phyloP scores from a whole-genome alignment of 2,329 filamentous ascomycete species.

The Dothideomycetes sp. region DNA sequence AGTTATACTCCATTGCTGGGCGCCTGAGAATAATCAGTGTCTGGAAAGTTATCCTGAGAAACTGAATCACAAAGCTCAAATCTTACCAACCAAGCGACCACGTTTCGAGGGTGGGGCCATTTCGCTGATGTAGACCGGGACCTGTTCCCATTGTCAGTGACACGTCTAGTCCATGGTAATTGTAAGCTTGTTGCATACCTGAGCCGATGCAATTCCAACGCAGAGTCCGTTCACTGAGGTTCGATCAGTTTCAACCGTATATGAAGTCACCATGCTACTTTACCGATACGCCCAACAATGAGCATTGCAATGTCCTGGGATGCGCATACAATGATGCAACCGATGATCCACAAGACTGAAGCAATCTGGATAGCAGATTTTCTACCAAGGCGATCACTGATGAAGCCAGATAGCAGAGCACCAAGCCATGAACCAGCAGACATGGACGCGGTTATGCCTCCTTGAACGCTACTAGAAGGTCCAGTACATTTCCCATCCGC shows the following conservation, averaged over 20 bases:
- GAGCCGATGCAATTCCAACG: constrained; percentile 61
- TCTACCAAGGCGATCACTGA: constrained; percentile 47
- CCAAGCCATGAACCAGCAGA: constrained; percentile 59
- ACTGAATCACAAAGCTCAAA: no score
- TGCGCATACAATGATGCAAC: constrained; percentile 51
- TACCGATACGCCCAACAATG: constrained; percentile 52
- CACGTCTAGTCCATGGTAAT: no score
- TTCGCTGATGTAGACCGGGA: constrained; percentile 59
- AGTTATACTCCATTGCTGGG: constrained; percentile 68
- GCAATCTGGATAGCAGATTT: constrained; percentile 43
- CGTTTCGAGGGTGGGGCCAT: constrained; percentile 47
- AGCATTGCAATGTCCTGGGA: constrained; percentile 60
- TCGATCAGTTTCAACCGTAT: background rate
- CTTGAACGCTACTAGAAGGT: constrained; percentile 46
- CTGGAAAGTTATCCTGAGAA: no score
- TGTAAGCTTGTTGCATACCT: no score
- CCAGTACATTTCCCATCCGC: constrained; percentile 35
- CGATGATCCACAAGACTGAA: constrained; percentile 33
- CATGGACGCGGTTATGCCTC: constrained; percentile 61
- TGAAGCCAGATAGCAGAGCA: constrained; percentile 46
- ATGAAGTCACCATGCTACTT: background rate
- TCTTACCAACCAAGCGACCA: constrained; percentile 59
- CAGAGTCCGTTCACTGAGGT: constrained; percentile 51
- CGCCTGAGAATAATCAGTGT: no score
- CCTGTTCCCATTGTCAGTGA: no score